Conservation (phyloP, 305 asterid species). For the Fraxinus greggii region DNA sequence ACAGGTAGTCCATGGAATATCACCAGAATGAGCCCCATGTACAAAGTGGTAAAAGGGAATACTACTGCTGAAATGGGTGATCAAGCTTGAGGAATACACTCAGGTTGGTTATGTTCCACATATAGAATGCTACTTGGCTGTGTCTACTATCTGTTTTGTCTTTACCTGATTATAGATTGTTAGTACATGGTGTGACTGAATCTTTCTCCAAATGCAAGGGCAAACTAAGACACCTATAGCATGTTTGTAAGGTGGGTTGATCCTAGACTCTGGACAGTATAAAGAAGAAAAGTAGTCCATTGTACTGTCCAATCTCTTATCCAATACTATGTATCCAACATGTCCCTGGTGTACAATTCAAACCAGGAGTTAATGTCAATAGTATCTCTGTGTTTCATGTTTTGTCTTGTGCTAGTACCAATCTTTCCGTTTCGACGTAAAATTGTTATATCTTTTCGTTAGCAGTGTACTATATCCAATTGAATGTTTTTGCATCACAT, state of each 20-base stretch:
- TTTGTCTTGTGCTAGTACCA: neutral
- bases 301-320: neutral
- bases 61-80: constrained; percentile 50
- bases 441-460: neutral
- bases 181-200: neutral
- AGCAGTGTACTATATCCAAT: neutral
- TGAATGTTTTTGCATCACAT: neutral
- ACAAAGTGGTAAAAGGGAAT: constrained; percentile 65
- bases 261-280: neutral
- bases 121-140: constrained; percentile 28
- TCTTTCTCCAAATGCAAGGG: constrained; percentile 19
- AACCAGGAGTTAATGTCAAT: neutral
- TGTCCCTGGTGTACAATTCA: neutral
- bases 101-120: constrained; percentile 67
- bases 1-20: constrained; percentile 77
- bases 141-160: constrained; percentile 20
- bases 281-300: neutral
- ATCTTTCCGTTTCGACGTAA: neutral
- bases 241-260: neutral
- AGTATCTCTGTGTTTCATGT: neutral
- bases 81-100: constrained; percentile 52
- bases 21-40: constrained; percentile 75
- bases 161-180: constrained; percentile 11
- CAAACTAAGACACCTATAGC: neutral
- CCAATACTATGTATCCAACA: neutral